Conservation (phyloP, 768 basidiomycete species). For the Brasilioporus rufonigricans region DNA sequence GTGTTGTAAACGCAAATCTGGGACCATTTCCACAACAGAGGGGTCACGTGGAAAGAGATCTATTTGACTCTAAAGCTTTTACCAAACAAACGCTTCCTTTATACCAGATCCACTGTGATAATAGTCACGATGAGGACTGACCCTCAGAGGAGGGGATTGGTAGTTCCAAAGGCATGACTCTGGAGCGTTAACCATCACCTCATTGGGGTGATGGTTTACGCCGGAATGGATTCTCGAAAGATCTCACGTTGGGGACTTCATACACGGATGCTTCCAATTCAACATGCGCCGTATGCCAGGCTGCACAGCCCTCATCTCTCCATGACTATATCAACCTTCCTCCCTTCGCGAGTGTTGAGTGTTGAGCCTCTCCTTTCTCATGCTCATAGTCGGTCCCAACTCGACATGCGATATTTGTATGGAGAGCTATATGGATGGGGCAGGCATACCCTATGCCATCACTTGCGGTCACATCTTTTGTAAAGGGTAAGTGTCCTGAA, state of each 20-base stretch:
- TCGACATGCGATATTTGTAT: slow-evolving; percentile 17
- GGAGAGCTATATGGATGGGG: slow-evolving; percentile 4
- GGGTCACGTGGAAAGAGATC: slow-evolving; percentile 1
- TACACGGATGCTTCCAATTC: too few species aligned
- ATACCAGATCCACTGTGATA: too few species aligned
- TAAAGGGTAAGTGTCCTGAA: slow-evolving; percentile 4
- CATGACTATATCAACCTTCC: neutral
- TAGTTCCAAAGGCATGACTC: too few species aligned
- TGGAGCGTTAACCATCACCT: too few species aligned
- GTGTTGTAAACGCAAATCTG: too few species aligned
- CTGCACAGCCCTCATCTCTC: neutral
- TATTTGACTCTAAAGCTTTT: slow-evolving; percentile 21
- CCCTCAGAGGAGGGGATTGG: too few species aligned
- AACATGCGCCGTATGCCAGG: slow-evolving; percentile 1
- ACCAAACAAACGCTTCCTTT: slow-evolving; percentile 14
- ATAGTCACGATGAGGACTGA: too few species aligned
- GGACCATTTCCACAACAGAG: too few species aligned
- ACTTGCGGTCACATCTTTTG: slow-evolving; percentile 17
- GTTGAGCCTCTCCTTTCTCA: neutral
- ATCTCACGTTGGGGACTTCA: neutral
- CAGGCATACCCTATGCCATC: slow-evolving; percentile 3
- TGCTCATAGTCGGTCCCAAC: slow-evolving; percentile 9
- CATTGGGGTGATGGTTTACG: too few species aligned
- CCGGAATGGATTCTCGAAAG: too few species aligned
- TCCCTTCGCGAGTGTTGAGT: neutral